phyloP scores from a whole-genome alignment of 345 rosid species.

The Eucalyptus regnans region DNA sequence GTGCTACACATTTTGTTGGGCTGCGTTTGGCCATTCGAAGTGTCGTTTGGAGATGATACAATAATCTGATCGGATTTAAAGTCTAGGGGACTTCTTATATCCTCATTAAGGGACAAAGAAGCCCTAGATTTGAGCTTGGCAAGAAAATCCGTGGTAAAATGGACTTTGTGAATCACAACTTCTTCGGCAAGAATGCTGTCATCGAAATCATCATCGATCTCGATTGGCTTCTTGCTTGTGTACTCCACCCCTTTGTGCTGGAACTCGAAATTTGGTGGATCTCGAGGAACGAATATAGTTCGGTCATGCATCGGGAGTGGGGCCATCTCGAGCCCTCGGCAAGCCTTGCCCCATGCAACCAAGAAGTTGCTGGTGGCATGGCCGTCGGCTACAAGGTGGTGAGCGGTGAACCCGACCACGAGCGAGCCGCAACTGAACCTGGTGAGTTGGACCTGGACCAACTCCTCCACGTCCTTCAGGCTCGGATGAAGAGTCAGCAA shows the following conservation, averaged over 20 bases:
- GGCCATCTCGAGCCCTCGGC: constrained; percentile 7
- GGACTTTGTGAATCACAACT: constrained; percentile 8
- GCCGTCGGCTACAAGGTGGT: constrained; percentile 20
- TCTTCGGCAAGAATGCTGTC: neutral
- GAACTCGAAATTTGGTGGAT: constrained; percentile 3
- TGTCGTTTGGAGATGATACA: neutral
- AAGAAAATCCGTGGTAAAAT: constrained; percentile 15
- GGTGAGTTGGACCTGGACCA: constrained; percentile 16
- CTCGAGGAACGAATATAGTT: constrained; percentile 3
- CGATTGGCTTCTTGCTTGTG: neutral
- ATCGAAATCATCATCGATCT: neutral
- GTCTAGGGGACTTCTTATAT: neutral
- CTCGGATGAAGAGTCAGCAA: constrained; percentile 10
- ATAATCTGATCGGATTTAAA: neutral
- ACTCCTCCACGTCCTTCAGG: constrained; percentile 14
- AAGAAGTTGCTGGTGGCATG: constrained; percentile 14
- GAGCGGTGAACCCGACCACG: constrained; percentile 14
- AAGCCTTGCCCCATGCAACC: constrained; percentile 19
- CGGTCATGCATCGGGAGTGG: constrained; percentile 4
- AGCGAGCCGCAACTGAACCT: constrained; percentile 20
- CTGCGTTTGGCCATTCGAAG: neutral
- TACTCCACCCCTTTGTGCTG: constrained; percentile 12
- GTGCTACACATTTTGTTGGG: constrained; percentile 2
- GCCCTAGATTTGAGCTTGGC: constrained; percentile 7
- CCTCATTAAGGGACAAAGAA: neutral